These are phyloP conservation scores for Pleurotus salmoneostramineus DNA, from an alignment of 768 basidiomycete species.

Conservation along the genomic window DNA sequence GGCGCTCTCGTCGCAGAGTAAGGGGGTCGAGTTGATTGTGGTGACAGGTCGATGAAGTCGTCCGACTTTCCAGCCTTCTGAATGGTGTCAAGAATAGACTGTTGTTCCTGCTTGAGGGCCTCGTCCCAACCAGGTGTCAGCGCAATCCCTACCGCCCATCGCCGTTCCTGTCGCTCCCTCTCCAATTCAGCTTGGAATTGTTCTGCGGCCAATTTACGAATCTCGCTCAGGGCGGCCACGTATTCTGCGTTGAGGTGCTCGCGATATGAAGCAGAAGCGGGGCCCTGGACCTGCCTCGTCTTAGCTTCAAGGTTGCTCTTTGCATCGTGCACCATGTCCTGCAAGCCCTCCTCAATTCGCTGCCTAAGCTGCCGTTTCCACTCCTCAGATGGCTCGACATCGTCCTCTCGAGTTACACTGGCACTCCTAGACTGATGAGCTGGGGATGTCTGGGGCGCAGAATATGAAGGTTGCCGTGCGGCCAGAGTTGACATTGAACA, in stretches of 20 bases:
- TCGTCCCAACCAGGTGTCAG: conserved; percentile 23
- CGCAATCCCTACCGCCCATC: conserved; percentile 38
- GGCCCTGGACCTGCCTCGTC: conserved; percentile 38
- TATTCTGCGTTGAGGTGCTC: conserved; percentile 36
- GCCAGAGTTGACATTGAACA: conserved; percentile 8
- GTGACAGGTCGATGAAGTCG: conserved; percentile 15
- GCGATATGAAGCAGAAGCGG: conserved; percentile 17
- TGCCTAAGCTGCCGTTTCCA: conserved; percentile 45
- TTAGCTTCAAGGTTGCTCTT: conserved; percentile 53
- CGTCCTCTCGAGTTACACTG: conserved; percentile 9
- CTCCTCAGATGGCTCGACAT: conserved; percentile 47
- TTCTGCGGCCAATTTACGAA: conserved; percentile 41
- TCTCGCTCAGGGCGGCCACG: conserved; percentile 34
- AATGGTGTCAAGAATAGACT: conserved; percentile 44
- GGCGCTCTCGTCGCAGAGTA: background rate
- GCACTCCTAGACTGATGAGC: background rate
- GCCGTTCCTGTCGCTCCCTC: conserved; percentile 46
- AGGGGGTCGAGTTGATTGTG: background rate
- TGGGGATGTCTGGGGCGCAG: background rate
- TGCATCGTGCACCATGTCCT: conserved; percentile 53
- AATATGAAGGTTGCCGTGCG: background rate
- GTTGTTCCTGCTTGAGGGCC: conserved; percentile 29
- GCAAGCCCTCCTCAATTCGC: conserved; percentile 45
- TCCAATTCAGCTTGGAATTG: conserved; percentile 40
- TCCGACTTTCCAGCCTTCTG: conserved; percentile 26